Percentiles rank a stretch among this genome's conserved stretches.
Evolutionary conservation across 2,329 filamentous ascomycete species (phyloP).

Genomic region (Thermomyces lanuginosus): DNA sequence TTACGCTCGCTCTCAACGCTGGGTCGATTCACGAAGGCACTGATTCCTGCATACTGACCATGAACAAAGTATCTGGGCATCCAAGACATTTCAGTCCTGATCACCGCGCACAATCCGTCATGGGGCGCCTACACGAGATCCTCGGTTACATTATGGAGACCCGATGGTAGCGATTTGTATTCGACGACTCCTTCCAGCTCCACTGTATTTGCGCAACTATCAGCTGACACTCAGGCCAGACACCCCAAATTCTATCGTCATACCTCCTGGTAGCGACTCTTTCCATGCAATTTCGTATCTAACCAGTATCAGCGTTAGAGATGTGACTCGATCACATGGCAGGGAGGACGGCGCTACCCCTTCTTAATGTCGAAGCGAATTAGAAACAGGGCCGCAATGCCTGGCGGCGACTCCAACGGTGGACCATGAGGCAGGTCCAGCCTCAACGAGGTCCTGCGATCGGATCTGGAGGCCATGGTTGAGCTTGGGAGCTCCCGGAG

Average conservation of each 20-base stretch:
- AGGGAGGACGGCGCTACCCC: conserved; percentile 56
- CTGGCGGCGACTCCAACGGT: conserved; percentile 24
- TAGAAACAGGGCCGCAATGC: conserved; percentile 64
- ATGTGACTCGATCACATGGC: too few species aligned
- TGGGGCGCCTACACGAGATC: conserved; percentile 47
- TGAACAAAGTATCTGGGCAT: conserved; percentile 75
- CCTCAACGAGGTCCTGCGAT: conserved; percentile 16
- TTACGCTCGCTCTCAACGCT: conserved; percentile 66
- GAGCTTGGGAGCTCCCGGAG: conserved; percentile 12
- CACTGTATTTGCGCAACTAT: conserved; percentile 22
- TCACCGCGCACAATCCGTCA: conserved; percentile 5
- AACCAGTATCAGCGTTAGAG: conserved; percentile 4
- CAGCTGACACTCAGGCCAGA: conserved; percentile 7
- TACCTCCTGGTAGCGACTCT: conserved; percentile 49
- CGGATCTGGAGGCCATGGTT: conserved; percentile 16
- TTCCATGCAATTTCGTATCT: conserved; percentile 82
- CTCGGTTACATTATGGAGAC: conserved; percentile 70
- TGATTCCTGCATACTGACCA: conserved; percentile 66
- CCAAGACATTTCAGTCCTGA: conserved; percentile 2
- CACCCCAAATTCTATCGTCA: conserved; percentile 14
- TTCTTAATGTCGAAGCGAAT: conserved; percentile 87
- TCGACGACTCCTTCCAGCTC: conserved; percentile 73
- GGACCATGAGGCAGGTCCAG: conserved; percentile 19
- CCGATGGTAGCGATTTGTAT: conserved; percentile 90
- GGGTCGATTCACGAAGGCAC: conserved; percentile 73